Percentiles rank a stretch among this genome's conserved stretches.
These are phyloP conservation scores for Lantana camara DNA, from an alignment of 257 asterid species.

Conservation along the genomic window DNA sequence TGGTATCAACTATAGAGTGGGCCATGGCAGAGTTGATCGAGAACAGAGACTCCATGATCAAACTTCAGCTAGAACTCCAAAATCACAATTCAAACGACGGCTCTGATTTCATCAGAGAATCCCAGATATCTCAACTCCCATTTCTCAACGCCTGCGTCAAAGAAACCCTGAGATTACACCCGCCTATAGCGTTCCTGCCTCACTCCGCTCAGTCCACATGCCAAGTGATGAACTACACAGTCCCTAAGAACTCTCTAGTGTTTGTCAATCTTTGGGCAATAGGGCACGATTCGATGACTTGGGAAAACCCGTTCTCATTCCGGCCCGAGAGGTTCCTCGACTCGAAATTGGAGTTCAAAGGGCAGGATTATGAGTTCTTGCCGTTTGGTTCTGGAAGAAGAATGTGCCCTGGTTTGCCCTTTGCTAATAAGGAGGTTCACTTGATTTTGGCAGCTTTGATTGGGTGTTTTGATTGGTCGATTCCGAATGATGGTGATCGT, in stretches of 20 bases:
- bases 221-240: too few species aligned
- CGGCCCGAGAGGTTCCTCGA: slow-evolving; percentile 36
- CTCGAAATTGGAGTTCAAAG: slow-evolving; percentile 34
- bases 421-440: slow-evolving; percentile 32
- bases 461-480: slow-evolving; percentile 32
- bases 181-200: too few species aligned
- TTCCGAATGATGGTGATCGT: slow-evolving; percentile 28
- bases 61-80: slow-evolving; percentile 32
- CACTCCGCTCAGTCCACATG: too few species aligned
- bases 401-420: slow-evolving; percentile 46
- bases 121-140: too few species aligned
- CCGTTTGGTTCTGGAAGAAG: slow-evolving; percentile 49
- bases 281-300: slow-evolving; percentile 34
- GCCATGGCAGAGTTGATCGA: slow-evolving; percentile 43
- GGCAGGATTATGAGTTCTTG: slow-evolving; percentile 36
- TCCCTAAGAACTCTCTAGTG: not conserved
- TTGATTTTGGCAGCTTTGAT: slow-evolving; percentile 37
- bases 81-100: not conserved
- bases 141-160: too few species aligned
- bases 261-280: slow-evolving; percentile 48
- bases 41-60: slow-evolving; percentile 34
- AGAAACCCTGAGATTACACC: too few species aligned
- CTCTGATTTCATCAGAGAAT: too few species aligned
- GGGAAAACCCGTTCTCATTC: slow-evolving; percentile 32
- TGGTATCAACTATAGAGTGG: slow-evolving; percentile 40